Conservation (phyloP, 2,329 filamentous ascomycete species). For the Aureobasidium lini region DNA sequence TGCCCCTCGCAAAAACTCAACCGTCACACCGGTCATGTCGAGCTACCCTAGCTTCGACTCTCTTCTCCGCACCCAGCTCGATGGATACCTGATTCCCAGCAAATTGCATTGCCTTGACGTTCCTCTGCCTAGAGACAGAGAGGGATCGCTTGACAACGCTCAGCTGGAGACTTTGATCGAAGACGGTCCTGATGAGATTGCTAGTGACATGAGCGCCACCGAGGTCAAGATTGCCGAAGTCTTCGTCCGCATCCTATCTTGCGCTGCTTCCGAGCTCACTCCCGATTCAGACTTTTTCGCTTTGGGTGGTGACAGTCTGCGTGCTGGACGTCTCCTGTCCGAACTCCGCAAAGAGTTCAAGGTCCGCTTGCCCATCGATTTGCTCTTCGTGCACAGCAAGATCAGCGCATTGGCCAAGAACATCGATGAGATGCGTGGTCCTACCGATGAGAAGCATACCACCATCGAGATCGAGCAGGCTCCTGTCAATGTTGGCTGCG, state of each 20-base stretch:
- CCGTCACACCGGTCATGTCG: not conserved
- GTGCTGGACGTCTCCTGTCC: conserved; percentile 46
- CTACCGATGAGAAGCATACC: conserved; percentile 11
- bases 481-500: conserved; percentile 25
- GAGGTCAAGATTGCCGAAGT: conserved; percentile 36
- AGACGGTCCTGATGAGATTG: not conserved
- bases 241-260: conserved; percentile 41
- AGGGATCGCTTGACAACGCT: conserved; percentile 22
- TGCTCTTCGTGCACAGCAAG: conserved; percentile 45
- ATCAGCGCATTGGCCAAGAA: conserved; percentile 33
- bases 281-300: conserved; percentile 44
- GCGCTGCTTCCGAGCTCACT: conserved; percentile 33
- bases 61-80: conserved; percentile 19
- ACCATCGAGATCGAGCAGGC: conserved; percentile 15
- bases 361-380: conserved; percentile 43
- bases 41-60: conserved; percentile 14
- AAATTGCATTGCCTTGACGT: conserved; percentile 23
- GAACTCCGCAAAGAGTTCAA: conserved; percentile 43
- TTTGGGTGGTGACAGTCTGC: conserved; percentile 48
- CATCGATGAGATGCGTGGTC: conserved; percentile 29
- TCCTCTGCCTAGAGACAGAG: conserved; percentile 21
- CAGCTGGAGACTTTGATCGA: conserved; percentile 16
- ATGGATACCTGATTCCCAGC: conserved; percentile 24
- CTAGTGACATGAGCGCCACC: conserved; percentile 17
- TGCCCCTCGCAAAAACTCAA: conserved; percentile 18